phyloP scores from a whole-genome alignment of 192 early-diverging fungal genomes.

The Chytriomyces hyalinus region DNA sequence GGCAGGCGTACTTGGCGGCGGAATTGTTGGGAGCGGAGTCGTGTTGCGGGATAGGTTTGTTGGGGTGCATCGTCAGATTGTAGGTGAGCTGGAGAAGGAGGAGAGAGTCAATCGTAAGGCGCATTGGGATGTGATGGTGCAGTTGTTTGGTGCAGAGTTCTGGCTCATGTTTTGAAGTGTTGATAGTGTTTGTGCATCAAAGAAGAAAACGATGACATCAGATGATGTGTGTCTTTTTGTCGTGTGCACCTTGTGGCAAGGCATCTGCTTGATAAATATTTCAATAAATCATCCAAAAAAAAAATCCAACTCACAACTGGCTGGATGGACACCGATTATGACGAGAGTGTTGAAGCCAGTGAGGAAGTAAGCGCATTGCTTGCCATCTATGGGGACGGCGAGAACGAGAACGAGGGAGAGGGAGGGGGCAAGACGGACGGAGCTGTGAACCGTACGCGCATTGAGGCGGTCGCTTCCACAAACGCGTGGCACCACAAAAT shows the following conservation, averaged over 20 bases:
- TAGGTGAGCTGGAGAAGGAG: conserved; percentile 68
- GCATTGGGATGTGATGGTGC: conserved; percentile 80
- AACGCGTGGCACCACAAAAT: conserved; percentile 5
- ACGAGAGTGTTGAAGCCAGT: conserved; percentile 1
- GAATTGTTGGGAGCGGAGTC: conserved; percentile 63
- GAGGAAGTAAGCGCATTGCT: conserved; percentile 18
- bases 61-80: conserved; percentile 64
- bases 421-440: too few relatives aligned
- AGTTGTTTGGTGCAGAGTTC: conserved; percentile 68
- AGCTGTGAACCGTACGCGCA: neutral
- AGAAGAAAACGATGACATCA: too few relatives aligned
- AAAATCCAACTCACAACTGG: neutral
- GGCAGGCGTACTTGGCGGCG: conserved; percentile 65
- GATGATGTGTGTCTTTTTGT: too few relatives aligned
- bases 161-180: conserved; percentile 55
- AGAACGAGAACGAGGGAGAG: neutral
- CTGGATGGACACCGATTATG: neutral
- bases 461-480: conserved; percentile 1
- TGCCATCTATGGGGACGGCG: conserved; percentile 19
- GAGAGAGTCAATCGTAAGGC: conserved; percentile 61
- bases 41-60: conserved; percentile 55
- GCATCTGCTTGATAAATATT: too few relatives aligned
- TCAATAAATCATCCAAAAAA: too few relatives aligned
- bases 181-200: too few relatives aligned
- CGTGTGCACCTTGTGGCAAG: too few relatives aligned